A percentile compares a stretch with the other conserved stretches of the same genome.
These are phyloP conservation scores for Sporisorium iseilematis-ciliati DNA, from an alignment of 1,284 basidiomycete species.

Conservation along the genomic window DNA sequence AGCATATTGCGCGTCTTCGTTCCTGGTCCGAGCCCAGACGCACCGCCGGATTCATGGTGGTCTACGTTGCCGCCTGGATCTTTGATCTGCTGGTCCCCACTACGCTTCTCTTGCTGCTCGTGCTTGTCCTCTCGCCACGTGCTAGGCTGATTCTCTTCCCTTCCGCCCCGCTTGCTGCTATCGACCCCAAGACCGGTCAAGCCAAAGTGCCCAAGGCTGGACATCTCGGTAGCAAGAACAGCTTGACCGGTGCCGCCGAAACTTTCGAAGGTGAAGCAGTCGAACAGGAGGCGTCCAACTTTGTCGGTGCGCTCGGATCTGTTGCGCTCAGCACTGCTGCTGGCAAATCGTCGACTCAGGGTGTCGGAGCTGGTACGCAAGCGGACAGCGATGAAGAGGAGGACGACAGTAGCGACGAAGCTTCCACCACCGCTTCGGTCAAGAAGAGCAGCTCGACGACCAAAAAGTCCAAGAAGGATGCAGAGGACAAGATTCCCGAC, in stretches of 20 bases:
- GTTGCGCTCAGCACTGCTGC: slow-evolving; percentile 71
- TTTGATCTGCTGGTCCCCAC: slow-evolving; percentile 41
- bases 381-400: slow-evolving; percentile 19
- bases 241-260: slow-evolving; percentile 66
- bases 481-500: slow-evolving; percentile 66
- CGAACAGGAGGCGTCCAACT: slow-evolving; percentile 72
- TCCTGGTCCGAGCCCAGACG: slow-evolving; percentile 74
- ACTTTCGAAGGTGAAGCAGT: slow-evolving; percentile 72
- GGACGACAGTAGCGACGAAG: slow-evolving; percentile 19
- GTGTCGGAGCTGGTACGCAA: slow-evolving; percentile 8
- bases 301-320: slow-evolving; percentile 70
- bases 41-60: slow-evolving; percentile 70
- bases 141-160: slow-evolving; percentile 73
- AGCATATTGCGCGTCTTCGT: slow-evolving; percentile 73
- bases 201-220: slow-evolving; percentile 64
- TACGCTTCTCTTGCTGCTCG: slow-evolving; percentile 69
- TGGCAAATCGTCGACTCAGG: slow-evolving; percentile 67
- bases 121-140: slow-evolving; percentile 72
- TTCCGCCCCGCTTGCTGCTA: slow-evolving; percentile 71
- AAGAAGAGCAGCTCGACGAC: slow-evolving; percentile 22
- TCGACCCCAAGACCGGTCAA: slow-evolving; percentile 65
- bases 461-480: slow-evolving; percentile 32
- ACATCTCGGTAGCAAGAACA: slow-evolving; percentile 58
- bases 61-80: slow-evolving; percentile 48
- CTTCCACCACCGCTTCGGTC: slow-evolving; percentile 9